These are phyloP conservation scores for Fagopyrum tataricum DNA, from an alignment of 148 eudicot species.

Conservation along the genomic window DNA sequence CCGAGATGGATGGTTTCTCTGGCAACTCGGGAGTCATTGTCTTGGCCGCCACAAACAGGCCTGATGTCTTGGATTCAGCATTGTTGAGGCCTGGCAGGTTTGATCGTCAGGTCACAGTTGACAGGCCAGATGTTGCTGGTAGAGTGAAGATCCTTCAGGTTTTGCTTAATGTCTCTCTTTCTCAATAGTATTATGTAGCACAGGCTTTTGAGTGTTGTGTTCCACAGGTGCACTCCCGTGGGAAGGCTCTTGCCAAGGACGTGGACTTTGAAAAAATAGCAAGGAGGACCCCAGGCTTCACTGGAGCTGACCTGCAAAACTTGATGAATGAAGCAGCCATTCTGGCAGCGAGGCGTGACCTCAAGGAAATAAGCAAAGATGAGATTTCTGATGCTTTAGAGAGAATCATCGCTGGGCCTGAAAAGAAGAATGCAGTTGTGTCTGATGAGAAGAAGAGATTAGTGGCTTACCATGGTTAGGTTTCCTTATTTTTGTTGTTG, in stretches of 20 bases:
- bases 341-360: constrained; percentile 95
- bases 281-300: constrained; percentile 97
- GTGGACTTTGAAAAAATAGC: constrained; percentile 94
- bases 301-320: constrained; percentile 97
- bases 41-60: constrained; percentile 93
- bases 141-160: constrained; percentile 98
- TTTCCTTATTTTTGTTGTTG: not conserved
- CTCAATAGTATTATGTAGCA: not conserved
- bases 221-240: constrained; percentile 88
- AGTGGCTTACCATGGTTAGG: constrained; percentile 89
- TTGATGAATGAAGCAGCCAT: constrained; percentile 99
- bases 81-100: constrained; percentile 99
- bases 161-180: not conserved
- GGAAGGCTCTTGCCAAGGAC: constrained; percentile 96
- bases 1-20: constrained; percentile 98
- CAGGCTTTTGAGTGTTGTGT: not conserved
- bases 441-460: constrained; percentile 96
- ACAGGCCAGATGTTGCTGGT: constrained; percentile 97
- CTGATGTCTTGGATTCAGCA: constrained; percentile 97
- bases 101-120: constrained; percentile 96
- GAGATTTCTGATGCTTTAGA: constrained; percentile 96
- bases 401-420: constrained; percentile 99
- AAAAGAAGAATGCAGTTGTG: constrained; percentile 98
- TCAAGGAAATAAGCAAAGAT: constrained; percentile 98
- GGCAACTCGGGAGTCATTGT: constrained; percentile 98